These are phyloP conservation scores for Lactarius sanguifluus DNA, from an alignment of 768 basidiomycete species.

Conservation along the genomic window DNA sequence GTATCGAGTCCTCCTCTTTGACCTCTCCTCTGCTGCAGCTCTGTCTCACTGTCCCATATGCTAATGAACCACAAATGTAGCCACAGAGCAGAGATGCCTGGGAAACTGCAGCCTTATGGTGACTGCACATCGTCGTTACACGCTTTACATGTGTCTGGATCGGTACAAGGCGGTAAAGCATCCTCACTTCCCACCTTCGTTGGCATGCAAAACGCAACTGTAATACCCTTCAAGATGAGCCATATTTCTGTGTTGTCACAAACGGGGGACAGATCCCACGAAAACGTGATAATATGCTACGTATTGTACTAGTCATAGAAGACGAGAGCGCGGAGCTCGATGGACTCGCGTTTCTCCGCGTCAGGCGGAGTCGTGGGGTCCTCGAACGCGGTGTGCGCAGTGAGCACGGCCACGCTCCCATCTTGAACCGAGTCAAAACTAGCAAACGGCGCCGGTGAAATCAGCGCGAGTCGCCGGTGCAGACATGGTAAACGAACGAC, in stretches of 20 bases:
- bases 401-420: slow-evolving; percentile 51
- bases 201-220: too few species aligned
- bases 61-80: too few species aligned
- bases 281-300: neutral
- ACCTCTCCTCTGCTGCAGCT: too few species aligned
- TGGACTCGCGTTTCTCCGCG: slow-evolving; percentile 53
- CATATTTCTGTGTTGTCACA: neutral
- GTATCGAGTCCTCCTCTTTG: too few species aligned
- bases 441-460: slow-evolving; percentile 9
- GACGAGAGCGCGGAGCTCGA: slow-evolving; percentile 62
- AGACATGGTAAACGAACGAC: neutral
- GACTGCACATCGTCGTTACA: too few species aligned
- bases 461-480: neutral
- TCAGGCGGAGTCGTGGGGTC: slow-evolving; percentile 54
- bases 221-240: too few species aligned
- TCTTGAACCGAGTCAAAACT: slow-evolving; percentile 40
- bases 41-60: too few species aligned
- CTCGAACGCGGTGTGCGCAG: slow-evolving; percentile 63
- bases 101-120: too few species aligned
- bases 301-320: slow-evolving; percentile 51
- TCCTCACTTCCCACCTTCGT: too few species aligned
- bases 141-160: too few species aligned
- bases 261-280: neutral
- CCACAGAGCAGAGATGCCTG: too few species aligned
- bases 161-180: too few species aligned